Evolutionary conservation across 495 filamentous ascomycete genomes (phyloP).

Genomic region (Astrothelium macrocarpum): DNA sequence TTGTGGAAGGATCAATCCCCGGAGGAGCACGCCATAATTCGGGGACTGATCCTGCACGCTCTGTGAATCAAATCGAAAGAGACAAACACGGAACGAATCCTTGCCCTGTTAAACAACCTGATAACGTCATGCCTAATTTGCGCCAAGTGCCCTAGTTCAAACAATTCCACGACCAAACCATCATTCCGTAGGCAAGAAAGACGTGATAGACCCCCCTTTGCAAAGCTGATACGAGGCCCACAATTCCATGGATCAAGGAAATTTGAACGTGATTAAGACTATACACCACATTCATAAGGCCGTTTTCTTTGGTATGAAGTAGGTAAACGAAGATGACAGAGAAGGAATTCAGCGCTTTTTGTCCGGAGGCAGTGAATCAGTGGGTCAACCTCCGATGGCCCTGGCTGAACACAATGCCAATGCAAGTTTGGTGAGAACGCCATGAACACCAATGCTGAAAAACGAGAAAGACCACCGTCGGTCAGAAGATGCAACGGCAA

Average conservation of each 20-base stretch:
- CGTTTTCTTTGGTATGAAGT: not conserved
- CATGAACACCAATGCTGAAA: constrained; percentile 2
- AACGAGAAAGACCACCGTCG: not conserved
- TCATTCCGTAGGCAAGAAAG: not conserved
- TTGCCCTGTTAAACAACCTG: not conserved
- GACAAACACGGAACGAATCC: not conserved
- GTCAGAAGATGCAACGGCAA: not conserved
- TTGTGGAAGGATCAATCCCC: not conserved
- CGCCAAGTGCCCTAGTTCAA: not conserved
- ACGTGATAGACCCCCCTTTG: not conserved
- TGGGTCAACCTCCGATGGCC: not conserved
- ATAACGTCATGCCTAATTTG: not conserved
- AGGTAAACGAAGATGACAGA: not conserved
- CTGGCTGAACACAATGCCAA: not conserved
- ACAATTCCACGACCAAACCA: not conserved
- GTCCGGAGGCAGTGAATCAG: not conserved
- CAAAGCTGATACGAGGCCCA: not conserved
- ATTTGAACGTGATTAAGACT: not conserved
- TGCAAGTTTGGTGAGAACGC: not conserved
- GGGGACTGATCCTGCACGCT: not conserved
- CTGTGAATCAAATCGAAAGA: not conserved
- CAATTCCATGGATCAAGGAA: not conserved
- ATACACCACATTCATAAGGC: not conserved
- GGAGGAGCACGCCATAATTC: not conserved
- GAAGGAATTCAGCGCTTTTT: not conserved